phyloP scores from a whole-genome alignment of 2,329 filamentous ascomycete species.

The Botrytis paeoniae region DNA sequence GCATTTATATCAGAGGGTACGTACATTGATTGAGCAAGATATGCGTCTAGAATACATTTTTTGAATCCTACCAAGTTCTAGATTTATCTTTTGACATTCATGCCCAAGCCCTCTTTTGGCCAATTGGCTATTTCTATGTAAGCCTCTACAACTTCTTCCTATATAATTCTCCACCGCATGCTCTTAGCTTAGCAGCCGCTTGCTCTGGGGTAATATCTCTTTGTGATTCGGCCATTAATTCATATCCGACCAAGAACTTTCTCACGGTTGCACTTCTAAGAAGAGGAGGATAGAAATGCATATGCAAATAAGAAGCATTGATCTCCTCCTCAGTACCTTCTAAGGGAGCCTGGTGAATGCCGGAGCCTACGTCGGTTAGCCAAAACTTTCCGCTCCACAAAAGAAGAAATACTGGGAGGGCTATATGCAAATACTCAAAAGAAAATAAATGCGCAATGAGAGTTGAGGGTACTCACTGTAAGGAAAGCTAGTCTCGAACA shows the following conservation, averaged over 20 bases:
- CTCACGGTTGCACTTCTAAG: slow-evolving; percentile 88
- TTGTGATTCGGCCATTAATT: slow-evolving; percentile 96
- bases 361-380: slow-evolving; percentile 59
- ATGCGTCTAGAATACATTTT: background rate
- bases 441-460: background rate
- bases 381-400: background rate
- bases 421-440: background rate
- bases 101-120: background rate
- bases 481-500: slow-evolving; percentile 95
- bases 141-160: slow-evolving; percentile 49
- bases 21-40: background rate
- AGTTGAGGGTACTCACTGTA: slow-evolving; percentile 62
- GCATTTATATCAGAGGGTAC: background rate
- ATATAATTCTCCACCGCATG: slow-evolving; percentile 80
- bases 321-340: slow-evolving; percentile 78
- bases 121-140: background rate
- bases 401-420: background rate
- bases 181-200: slow-evolving; percentile 72
- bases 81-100: background rate
- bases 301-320: slow-evolving; percentile 85
- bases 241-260: slow-evolving; percentile 96
- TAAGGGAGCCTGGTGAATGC: slow-evolving; percentile 91
- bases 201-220: slow-evolving; percentile 97
- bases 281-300: slow-evolving; percentile 96
- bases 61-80: background rate